These are phyloP conservation scores for Astrothelium subdiscretum DNA, from an alignment of 495 filamentous ascomycete species.

Conservation along the genomic window DNA sequence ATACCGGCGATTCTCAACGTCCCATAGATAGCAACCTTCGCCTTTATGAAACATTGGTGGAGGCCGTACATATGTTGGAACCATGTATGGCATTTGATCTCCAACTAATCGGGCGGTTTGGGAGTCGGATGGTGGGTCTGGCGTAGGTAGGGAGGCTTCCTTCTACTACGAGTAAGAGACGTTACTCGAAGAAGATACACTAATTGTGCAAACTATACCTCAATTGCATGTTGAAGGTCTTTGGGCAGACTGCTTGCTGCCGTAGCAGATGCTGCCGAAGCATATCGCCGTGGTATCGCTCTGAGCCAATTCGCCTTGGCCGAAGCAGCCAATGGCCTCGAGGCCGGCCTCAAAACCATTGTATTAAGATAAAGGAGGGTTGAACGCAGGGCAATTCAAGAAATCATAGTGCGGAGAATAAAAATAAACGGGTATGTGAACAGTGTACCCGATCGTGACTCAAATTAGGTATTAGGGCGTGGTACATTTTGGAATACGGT, in stretches of 20 bases:
- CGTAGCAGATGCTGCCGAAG: constrained; percentile 16
- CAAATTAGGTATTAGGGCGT: too few species aligned
- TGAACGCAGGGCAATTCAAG: not conserved
- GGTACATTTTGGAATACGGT: too few species aligned
- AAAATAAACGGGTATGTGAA: too few species aligned
- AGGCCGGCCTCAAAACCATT: constrained; percentile 21
- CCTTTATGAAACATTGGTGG: constrained; percentile 79
- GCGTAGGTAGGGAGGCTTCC: constrained; percentile 53
- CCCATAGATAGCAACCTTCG: constrained; percentile 76
- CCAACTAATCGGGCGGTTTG: constrained; percentile 59
- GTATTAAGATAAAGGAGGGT: not conserved
- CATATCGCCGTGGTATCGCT: constrained; percentile 11
- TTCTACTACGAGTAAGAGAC: constrained; percentile 31
- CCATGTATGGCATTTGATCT: constrained; percentile 73
- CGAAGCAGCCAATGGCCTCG: constrained; percentile 6
- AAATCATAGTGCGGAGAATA: not conserved
- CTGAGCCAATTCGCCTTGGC: constrained; percentile 2
- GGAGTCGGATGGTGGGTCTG: constrained; percentile 72
- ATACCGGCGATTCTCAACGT: constrained; percentile 78
- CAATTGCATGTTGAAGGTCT: constrained; percentile 25
- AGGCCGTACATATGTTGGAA: constrained; percentile 89
- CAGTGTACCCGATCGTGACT: too few species aligned
- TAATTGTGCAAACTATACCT: constrained; percentile 13
- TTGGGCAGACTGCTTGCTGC: constrained; percentile 27
- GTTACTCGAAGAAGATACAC: not conserved